phyloP scores from a whole-genome alignment of 2,329 filamentous ascomycete species.

The Diaporthe ilicicola region DNA sequence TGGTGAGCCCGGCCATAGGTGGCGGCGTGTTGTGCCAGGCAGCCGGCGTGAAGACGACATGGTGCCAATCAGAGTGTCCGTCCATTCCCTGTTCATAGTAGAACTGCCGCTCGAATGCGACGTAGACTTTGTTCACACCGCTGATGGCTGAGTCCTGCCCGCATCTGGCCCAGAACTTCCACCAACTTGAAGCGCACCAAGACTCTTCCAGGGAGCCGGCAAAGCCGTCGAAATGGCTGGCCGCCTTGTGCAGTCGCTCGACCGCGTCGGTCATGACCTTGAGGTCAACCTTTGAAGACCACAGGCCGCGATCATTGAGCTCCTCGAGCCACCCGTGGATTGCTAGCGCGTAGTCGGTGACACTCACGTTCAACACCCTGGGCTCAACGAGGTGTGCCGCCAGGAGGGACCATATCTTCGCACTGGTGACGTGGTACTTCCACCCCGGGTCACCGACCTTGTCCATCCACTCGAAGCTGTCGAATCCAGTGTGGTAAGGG shows the following conservation, averaged over 20 bases:
- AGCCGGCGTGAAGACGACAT: background rate
- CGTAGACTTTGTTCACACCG: background rate
- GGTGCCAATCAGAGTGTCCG: background rate
- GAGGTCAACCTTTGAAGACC: background rate
- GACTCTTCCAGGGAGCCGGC: background rate
- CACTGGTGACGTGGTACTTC: background rate
- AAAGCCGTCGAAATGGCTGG: background rate
- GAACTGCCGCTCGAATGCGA: background rate
- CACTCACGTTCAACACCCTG: background rate
- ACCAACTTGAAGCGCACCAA: background rate
- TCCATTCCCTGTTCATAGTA: background rate
- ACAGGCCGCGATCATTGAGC: background rate
- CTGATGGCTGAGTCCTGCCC: background rate
- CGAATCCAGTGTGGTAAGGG: background rate
- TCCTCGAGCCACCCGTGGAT: background rate
- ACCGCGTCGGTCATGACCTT: background rate
- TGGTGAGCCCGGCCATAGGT: background rate
- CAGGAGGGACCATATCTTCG: background rate
- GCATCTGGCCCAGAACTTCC: background rate
- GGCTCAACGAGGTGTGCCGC: background rate
- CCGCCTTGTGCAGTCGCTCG: background rate
- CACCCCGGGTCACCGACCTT: background rate
- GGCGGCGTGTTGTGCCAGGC: background rate
- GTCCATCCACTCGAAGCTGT: background rate
- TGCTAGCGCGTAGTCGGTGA: background rate